These are phyloP conservation scores for Mycena metata DNA, from an alignment of 768 basidiomycete genomes.

Conservation along the genomic window DNA sequence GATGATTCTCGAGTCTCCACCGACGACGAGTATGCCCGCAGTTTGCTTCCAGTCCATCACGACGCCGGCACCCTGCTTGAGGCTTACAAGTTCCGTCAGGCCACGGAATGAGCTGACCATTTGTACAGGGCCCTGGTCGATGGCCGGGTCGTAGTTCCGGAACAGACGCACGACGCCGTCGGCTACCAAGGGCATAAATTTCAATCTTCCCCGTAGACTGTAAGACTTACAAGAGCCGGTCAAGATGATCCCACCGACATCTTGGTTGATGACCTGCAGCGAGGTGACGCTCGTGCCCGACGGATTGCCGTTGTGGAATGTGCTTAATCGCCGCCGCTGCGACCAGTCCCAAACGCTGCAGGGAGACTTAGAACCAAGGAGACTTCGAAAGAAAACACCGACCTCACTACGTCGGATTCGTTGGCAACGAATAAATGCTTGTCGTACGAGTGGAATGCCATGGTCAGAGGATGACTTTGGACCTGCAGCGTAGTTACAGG, in stretches of 20 bases:
- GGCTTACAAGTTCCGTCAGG: constrained; percentile 80
- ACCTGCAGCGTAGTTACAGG: constrained; percentile 76
- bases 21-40: constrained; percentile 86
- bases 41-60: constrained; percentile 95
- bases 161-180: constrained; percentile 94
- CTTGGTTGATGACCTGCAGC: constrained; percentile 94
- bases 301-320: constrained; percentile 92
- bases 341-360: constrained; percentile 96
- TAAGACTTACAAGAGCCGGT: constrained; percentile 81
- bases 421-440: constrained; percentile 89
- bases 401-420: constrained; percentile 90
- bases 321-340: constrained; percentile 77
- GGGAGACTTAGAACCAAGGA: constrained; percentile 17
- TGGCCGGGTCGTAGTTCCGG: constrained; percentile 87
- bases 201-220: not conserved
- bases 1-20: constrained; percentile 91
- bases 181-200: constrained; percentile 59
- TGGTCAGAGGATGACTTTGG: constrained; percentile 72
- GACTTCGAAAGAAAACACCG: constrained; percentile 36
- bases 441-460: constrained; percentile 95
- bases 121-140: constrained; percentile 81
- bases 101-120: constrained; percentile 96
- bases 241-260: constrained; percentile 90
- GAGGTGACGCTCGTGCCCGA: constrained; percentile 87
- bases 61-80: constrained; percentile 85